These are phyloP conservation scores for Pestalotiopsis sp. DNA, from an alignment of 2,329 filamentous ascomycete species.

Conservation along the genomic window DNA sequence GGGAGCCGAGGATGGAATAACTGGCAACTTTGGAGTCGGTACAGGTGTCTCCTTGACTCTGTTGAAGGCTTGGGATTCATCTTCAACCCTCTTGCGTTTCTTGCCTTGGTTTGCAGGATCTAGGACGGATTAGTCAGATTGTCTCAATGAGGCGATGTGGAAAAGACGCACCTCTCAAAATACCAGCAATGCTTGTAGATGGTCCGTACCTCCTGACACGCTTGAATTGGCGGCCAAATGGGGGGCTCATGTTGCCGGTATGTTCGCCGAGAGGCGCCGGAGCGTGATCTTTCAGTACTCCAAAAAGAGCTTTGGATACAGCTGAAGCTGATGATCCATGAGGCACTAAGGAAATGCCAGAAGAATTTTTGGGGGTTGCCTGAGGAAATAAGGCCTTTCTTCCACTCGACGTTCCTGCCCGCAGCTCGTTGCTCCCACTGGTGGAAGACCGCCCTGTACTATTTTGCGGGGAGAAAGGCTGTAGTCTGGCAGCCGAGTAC, in stretches of 20 bases:
- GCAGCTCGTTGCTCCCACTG: not conserved
- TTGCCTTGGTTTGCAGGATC: not conserved
- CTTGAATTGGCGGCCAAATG: not conserved
- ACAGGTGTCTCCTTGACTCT: not conserved
- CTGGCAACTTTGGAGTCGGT: not conserved
- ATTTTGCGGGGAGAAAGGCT: not conserved
- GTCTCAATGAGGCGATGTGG: not conserved
- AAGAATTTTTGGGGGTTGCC: not conserved
- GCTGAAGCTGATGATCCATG: not conserved
- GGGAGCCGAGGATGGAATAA: not conserved
- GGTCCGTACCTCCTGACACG: not conserved
- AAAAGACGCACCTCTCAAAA: not conserved
- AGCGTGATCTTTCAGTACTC: not conserved
- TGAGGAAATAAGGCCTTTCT: not conserved
- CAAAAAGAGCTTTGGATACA: not conserved
- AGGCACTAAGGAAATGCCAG: not conserved
- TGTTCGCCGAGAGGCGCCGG: not conserved
- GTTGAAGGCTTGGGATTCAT: not conserved
- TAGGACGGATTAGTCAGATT: not conserved
- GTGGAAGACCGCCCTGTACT: not conserved
- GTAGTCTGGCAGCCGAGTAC: not conserved
- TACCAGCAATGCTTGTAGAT: not conserved
- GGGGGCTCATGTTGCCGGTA: not conserved
- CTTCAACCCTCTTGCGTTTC: constrained; percentile 4
- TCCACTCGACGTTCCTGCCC: not conserved